Base-by-base conservation (phyloP, 441 rosid genomes). In the Eruca vesicaria region DNA sequence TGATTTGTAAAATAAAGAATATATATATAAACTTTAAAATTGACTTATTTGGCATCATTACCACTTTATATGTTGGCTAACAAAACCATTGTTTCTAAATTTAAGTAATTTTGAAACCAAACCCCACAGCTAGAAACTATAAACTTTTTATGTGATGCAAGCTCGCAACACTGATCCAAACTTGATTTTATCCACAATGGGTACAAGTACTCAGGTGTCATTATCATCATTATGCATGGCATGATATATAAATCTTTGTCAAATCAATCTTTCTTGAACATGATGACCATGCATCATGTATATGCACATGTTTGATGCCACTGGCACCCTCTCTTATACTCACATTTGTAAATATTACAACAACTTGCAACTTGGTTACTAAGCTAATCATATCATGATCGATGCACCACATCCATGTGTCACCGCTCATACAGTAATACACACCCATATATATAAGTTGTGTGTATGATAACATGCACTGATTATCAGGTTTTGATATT, bases 21-120 rank as follows among this genome's bases (percentile, higher is more conserved):
- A 52, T 38, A 12, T 36, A 36, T 57, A 48, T 2, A 52, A 84
- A 79, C 83, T 74, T 78, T 66, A 57, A 79, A 78, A 83, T 81
- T 81, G 89, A 88, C 91, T 83, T 88, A 48, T 76, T 66, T 79
- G 74, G 38, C 83, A 65, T 65, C 80, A 80, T 81, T 19, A 66
- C 63, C 56, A 69, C 82, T 74, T 73, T 73, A 64, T 48, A 72
- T 74, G 67, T 68, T 70, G 70, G 81, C 81, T 58, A 58, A 68
- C 67, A 68, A 74, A 79, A 79, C 52, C 52, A 52, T 19, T 67
- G 60, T 85, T 85, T 82, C 79, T 73, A 75, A 64, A 76, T 63
- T 80, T 62, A 74, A 83, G 81, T 82, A 86, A 89, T 80, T 81
- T 60, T 78, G 52, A 69, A 68, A 73, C 78, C 78, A 69, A 68